Evolutionary conservation across 2,329 filamentous ascomycete species (phyloP).

Genomic region (Sporothrix mexicana): DNA sequence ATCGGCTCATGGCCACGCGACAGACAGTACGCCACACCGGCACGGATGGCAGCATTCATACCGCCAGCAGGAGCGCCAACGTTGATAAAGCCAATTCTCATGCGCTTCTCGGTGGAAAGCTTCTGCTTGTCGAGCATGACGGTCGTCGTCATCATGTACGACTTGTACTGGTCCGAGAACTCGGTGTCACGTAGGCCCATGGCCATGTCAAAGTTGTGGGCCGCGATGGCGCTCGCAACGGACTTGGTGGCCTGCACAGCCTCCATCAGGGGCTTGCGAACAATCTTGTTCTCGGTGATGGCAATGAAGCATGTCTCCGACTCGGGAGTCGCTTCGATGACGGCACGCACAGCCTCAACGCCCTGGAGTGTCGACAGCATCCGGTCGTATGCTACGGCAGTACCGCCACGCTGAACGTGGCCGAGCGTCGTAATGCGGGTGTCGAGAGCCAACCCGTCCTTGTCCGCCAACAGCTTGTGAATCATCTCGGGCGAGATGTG

Average conservation of each 20-base stretch:
- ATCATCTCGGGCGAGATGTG: constrained; percentile 83
- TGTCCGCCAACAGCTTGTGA: constrained; percentile 83
- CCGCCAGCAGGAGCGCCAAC: constrained; percentile 95
- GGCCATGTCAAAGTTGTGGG: constrained; percentile 83
- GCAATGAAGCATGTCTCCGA: constrained; percentile 94
- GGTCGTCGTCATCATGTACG: constrained; percentile 89
- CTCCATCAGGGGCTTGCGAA: constrained; percentile 84
- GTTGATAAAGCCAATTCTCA: constrained; percentile 95
- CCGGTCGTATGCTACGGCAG: constrained; percentile 90
- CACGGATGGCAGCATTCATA: constrained; percentile 96
- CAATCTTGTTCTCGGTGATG: constrained; percentile 97
- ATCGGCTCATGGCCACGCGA: constrained; percentile 90
- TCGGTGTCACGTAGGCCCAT: constrained; percentile 91
- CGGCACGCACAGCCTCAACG: constrained; percentile 90
- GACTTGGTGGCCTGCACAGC: constrained; percentile 86
- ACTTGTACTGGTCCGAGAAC: constrained; percentile 89
- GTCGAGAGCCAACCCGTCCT: constrained; percentile 76
- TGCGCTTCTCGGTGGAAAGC: constrained; percentile 74
- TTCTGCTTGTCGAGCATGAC: constrained; percentile 72
- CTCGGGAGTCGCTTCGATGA: constrained; percentile 85
- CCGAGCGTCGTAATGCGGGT: constrained; percentile 94
- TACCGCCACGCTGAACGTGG: constrained; percentile 95
- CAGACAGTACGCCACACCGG: constrained; percentile 90
- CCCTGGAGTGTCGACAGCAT: constrained; percentile 93
- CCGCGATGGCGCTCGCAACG: constrained; percentile 80